Evolutionary conservation across 176 grass and related monocot species (phyloP).

Genomic region (Bonia amplexicaulis): DNA sequence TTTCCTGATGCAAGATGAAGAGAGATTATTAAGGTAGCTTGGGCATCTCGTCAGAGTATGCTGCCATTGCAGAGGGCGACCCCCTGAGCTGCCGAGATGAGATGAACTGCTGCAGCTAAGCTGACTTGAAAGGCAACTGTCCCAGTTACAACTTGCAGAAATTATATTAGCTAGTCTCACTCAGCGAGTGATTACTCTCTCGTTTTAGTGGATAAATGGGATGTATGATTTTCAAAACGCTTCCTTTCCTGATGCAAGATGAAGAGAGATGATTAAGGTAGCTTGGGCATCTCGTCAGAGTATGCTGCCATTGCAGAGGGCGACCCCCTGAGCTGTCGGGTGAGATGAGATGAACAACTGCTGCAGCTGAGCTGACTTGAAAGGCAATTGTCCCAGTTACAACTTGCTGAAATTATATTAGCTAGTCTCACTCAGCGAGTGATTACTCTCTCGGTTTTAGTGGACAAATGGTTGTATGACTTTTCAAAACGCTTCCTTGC

Average conservation of each 20-base stretch:
- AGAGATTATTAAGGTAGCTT: slow-evolving; percentile 4
- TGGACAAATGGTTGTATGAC: not conserved
- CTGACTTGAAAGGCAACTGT: too few species aligned
- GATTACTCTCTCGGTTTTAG: not conserved
- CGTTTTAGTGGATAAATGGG: not conserved
- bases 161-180: too few species aligned
- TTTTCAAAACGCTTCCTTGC: not conserved
- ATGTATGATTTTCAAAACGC: not conserved
- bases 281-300: not conserved
- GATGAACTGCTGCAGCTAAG: too few species aligned
- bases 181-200: not conserved
- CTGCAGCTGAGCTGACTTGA: not conserved
- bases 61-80: not conserved
- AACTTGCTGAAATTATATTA: not conserved
- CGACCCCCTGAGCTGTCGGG: not conserved
- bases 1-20: not conserved
- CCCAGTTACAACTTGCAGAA: too few species aligned
- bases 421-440: not conserved
- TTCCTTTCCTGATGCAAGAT: not conserved
- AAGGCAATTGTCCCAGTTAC: not conserved
- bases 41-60: not conserved
- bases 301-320: not conserved
- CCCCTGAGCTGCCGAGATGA: too few species aligned
- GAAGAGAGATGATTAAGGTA: not conserved
- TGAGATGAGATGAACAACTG: not conserved